phyloP scores from a whole-genome alignment of 257 asterid genomes.

The Przewalskia tangutica region DNA sequence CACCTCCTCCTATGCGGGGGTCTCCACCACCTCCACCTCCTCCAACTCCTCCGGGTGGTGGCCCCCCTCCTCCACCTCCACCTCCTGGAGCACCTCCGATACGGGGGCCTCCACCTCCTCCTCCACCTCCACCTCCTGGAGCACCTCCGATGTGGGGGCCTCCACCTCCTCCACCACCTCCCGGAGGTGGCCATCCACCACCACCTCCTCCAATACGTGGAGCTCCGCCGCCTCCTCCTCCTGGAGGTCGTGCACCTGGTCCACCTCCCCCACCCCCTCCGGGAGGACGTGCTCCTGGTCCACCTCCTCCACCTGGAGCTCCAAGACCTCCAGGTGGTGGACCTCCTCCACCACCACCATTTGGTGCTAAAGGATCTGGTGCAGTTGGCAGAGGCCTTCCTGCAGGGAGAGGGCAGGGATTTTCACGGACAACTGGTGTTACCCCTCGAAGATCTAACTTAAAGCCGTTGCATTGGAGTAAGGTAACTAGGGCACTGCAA shows the following conservation, averaged over 20 bases:
- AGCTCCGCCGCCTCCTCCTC: constrained; percentile 27
- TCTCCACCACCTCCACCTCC: constrained; percentile 19
- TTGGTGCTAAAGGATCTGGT: constrained; percentile 63
- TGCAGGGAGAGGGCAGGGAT: constrained; percentile 14
- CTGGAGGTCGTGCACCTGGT: constrained; percentile 20
- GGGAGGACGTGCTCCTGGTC: constrained; percentile 27
- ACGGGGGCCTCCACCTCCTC: constrained; percentile 17
- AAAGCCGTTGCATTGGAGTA: constrained; percentile 98
- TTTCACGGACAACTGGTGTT: constrained; percentile 58
- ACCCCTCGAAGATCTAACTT: constrained; percentile 68
- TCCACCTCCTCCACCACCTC: constrained; percentile 18
- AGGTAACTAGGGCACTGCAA: constrained; percentile 89
- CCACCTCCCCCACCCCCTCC: constrained; percentile 31
- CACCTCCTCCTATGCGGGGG: constrained; percentile 20
- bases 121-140: constrained; percentile 20
- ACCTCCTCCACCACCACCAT: constrained; percentile 39
- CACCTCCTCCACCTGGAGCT: constrained; percentile 45
- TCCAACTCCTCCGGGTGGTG: constrained; percentile 16
- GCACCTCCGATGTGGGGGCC: constrained; percentile 11
- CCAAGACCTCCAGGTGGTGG: constrained; percentile 38
- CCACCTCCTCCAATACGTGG: constrained; percentile 18
- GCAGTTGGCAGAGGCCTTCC: constrained; percentile 55
- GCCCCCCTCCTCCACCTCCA: constrained; percentile 29
- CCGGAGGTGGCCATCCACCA: not conserved
- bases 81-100: constrained; percentile 15